Base-by-base conservation (phyloP, 176 grass and related monocot genomes). In the Oryza rufipogon region DNA sequence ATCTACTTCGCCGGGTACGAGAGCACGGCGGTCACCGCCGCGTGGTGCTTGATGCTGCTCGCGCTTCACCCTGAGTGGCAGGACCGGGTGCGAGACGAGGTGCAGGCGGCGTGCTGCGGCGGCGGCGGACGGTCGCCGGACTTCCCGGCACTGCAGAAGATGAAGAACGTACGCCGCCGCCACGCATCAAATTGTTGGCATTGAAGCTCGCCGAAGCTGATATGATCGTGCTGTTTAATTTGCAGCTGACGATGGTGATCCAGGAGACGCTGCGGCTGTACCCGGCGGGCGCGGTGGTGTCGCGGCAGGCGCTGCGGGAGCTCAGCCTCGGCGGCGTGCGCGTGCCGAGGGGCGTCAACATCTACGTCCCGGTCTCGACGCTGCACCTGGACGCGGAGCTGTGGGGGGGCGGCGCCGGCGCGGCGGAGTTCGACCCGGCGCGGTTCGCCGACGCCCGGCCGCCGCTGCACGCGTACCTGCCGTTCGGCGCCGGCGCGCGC, bases 1-100 rank as follows among this genome's bases (percentile, higher is more conserved):
- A 95, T 98, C 45, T 95, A 93, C 79, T 98, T 98, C 42, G 95
- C 95, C 0, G 95, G 95, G 26, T 92, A 98, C 80, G 95, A 98
- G 80, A 91, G 74, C 60, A 95, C 95, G 3, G 95, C 95, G 5
- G 91, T 95, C 15, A 93, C 91, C 0, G 85, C 92, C 7, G 80
- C 87, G 0, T 98, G 95, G 95, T 82, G 91, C 78, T 34, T 95
- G 45, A 91, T 98, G 95, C 82, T 98, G 22, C 91, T 98, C 4
- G 89, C 75, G 11, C 80, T 95, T 42, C 91, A 98, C 84, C 95
- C 95, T 6, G 92, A 92, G 4, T 98, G 92, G 95, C 95, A 95
- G 66, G 76, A 64, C 19, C 74, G 28, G 42, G 91, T 91, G 32
- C 80, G 93, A 1, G 65, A 82, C 1, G 95, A 98, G 83, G 91